Conservation (phyloP, 2,329 filamentous ascomycete species). For the Pseudocercospora crystallina region DNA sequence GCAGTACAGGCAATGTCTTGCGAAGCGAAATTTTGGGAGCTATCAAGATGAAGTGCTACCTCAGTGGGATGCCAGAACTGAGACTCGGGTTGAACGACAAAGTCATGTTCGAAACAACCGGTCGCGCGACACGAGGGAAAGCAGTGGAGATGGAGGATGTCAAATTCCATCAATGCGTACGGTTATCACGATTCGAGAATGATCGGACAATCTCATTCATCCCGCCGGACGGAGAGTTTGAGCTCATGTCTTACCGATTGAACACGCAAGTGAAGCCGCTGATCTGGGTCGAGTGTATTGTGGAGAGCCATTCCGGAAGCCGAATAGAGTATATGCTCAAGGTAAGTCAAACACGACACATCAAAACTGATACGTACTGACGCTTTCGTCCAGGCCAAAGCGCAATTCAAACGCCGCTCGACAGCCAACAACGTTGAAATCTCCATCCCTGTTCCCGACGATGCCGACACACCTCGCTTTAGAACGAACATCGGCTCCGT, state of each 20-base stretch:
- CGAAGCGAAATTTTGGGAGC: constrained; percentile 95
- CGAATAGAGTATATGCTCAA: constrained; percentile 99
- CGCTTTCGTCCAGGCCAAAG: constrained; percentile 63
- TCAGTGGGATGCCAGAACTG: constrained; percentile 96
- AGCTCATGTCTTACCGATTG: constrained; percentile 98
- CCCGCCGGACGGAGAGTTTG: constrained; percentile 95
- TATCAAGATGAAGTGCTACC: constrained; percentile 99
- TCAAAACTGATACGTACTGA: constrained; percentile 1
- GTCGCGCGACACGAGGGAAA: constrained; percentile 88
- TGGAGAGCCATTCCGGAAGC: constrained; percentile 92
- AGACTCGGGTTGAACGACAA: constrained; percentile 96
- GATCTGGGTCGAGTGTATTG: constrained; percentile 98
- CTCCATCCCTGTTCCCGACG: constrained; percentile 92
- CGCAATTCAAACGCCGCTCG: constrained; percentile 95
- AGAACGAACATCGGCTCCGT: constrained; percentile 96
- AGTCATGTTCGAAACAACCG: constrained; percentile 98
- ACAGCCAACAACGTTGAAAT: constrained; percentile 99
- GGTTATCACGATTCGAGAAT: constrained; percentile 94
- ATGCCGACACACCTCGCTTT: constrained; percentile 94
- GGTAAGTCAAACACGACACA: constrained; percentile 39
- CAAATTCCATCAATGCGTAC: constrained; percentile 98
- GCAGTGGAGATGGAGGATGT: constrained; percentile 99
- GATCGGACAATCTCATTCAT: constrained; percentile 99
- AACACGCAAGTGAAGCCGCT: constrained; percentile 98
- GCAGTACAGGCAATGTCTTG: constrained; percentile 89